Base-by-base conservation (phyloP, 495 filamentous ascomycete species). In the Pseudotulostoma volvatum region DNA sequence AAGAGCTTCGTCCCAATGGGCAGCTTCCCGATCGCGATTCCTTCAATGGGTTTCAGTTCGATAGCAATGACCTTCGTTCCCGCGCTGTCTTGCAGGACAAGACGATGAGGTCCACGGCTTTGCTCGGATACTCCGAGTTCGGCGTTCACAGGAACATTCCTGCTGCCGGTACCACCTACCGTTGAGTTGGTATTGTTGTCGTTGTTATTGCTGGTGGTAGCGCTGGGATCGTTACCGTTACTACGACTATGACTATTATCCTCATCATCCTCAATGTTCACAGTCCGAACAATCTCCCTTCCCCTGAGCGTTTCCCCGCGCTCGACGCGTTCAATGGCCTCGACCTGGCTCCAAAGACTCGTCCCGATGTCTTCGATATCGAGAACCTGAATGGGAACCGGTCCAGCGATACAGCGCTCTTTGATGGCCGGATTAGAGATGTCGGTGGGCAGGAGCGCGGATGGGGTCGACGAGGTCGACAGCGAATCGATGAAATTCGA, bases 271-370 rank as follows among this genome's bases (percentile, higher is more conserved):
- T 68, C 72, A 18, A 67, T 53, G 18, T 73, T 67, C 7, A 81
- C 59, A 1, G 79, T 69, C 2, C 88, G 69, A 11, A 97, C 73
- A 16, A 95, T 72, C 55, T 95, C 83, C 4, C 85, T 54, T 1
- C 90, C 90, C 18, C 78, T 70, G 7, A 77, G 82, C 25, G 70
- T 73, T 55, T 96, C 90, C 2, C 88, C 88, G 5, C 86, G 68
- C 53, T 86, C 81, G 7, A 74, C 61, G 33, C 80, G 75, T 55
- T 97, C 90, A 17, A 96, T 66, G 15, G 74, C 74, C 48, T 95
- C 87, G 30, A 93, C 71, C 48, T 93, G 82, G 47, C 79, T 76
- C 80, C 85, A 87, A 15, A 77, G 66, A 47, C 77, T 81, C 9
- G 68, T 69, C 9, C 75, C 69, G 31, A 96, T 64, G 49, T 94